Conservation (phyloP, 2,329 filamentous ascomycete species). For the Fusarium floridanum region DNA sequence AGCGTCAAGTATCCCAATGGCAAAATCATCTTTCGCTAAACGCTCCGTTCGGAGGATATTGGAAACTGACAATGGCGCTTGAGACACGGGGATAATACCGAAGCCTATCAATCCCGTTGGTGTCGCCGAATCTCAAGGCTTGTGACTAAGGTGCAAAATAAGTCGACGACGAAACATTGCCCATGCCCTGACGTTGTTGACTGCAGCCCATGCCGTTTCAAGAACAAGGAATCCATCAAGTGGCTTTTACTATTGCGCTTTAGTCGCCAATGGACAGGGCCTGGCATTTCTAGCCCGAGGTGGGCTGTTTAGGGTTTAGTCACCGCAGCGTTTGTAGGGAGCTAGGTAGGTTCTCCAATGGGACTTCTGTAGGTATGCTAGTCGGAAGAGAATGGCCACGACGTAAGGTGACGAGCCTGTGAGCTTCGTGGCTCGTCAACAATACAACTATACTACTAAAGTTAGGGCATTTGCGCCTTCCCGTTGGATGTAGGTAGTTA, state of each 20-base stretch:
- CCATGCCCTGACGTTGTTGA: not conserved
- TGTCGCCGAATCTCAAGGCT: not conserved
- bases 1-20: not conserved
- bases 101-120: not conserved
- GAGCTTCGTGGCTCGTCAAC: too few relatives aligned
- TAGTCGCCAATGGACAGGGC: not conserved
- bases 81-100: not conserved
- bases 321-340: too few relatives aligned
- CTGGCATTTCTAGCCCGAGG: too few relatives aligned
- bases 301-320: too few relatives aligned
- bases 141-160: not conserved
- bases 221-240: not conserved
- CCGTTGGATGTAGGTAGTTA: too few relatives aligned
- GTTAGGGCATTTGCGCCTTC: too few relatives aligned
- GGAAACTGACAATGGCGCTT: not conserved
- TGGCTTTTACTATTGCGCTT: not conserved
- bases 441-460: too few relatives aligned
- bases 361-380: too few relatives aligned
- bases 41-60: not conserved
- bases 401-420: too few relatives aligned
- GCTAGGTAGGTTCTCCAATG: too few relatives aligned
- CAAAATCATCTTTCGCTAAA: not conserved
- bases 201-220: not conserved
- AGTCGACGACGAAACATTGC: not conserved
- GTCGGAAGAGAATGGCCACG: too few relatives aligned